Evolutionary conservation across 73 alveolate species (phyloP), one percentile per base, ranked within the genome.

Genomic region (Urostyla sp.): DNA sequence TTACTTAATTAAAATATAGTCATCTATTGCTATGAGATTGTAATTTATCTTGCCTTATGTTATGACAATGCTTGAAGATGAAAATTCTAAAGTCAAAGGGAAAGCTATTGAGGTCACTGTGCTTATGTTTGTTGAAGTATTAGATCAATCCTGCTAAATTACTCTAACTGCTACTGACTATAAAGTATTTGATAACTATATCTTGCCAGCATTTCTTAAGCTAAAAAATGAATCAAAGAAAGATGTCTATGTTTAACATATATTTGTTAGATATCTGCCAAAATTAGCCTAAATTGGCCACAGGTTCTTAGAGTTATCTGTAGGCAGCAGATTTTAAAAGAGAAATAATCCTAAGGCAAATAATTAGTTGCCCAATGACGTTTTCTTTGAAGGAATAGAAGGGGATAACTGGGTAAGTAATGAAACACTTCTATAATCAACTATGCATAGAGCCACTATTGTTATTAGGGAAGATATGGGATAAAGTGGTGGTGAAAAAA

Each of bases 31-130:
- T 48, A 56, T 58, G 43, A 44, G 85, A 31, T 72, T 84, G 0
- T 61, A 84, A 38, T 84, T 36, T 79, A 74, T 84, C 18, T 44
- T 84, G 16, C 92, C 92, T 18, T 84, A 74, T 72, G 54, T 60
- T 13, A 48, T 74, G 18, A 23, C 67, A 43, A 56, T 80, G 77
- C 55, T 84, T 50, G 75, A 73, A 15, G 92, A 84, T 53, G 56
- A 73, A 11, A 37, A 55, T 30, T 30, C 83, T 35, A 84, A 84
- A 40, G 92, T 84, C 20, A 57, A 59, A 53, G 67, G 73, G 5
- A 84, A 84, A 48, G 92, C 72, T 37, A 48, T 73, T 15, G 87
- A 84, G 56, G 84, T 73, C 5, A 61, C 85, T 0, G 85, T 73
- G 40, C 43, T 50, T 20, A 73, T 73, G 85, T 73, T 73, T 52